These are phyloP conservation scores for Metschnikowia colocasiae DNA, from an alignment of 805 yeast genomes.

Conservation along the genomic window DNA sequence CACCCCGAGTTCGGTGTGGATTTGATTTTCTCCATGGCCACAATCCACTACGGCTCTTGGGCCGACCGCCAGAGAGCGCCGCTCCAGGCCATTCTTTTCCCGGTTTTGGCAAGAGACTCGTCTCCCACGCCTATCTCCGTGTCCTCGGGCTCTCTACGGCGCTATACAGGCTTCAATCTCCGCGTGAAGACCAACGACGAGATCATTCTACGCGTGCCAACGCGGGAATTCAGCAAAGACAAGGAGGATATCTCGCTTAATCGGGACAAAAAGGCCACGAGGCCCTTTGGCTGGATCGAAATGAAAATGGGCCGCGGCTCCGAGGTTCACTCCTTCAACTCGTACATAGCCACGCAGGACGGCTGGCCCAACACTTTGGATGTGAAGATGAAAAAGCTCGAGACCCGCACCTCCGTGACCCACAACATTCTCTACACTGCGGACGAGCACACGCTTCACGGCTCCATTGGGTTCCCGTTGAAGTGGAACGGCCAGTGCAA, in stretches of 20 bases:
- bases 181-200: slow-evolving; percentile 62
- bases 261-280: slow-evolving; percentile 12
- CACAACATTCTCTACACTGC: slow-evolving; percentile 76
- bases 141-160: slow-evolving; percentile 50
- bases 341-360: slow-evolving; percentile 51
- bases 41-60: slow-evolving; percentile 92
- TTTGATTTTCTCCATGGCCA: slow-evolving; percentile 54
- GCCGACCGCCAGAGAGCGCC: slow-evolving; percentile 78
- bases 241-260: slow-evolving; percentile 20
- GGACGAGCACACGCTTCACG: slow-evolving; percentile 49
- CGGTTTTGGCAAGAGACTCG: slow-evolving; percentile 59
- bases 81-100: slow-evolving; percentile 64
- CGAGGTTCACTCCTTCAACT: slow-evolving; percentile 41
- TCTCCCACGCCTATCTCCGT: slow-evolving; percentile 21
- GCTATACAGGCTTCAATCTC: slow-evolving; percentile 53
- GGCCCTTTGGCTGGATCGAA: slow-evolving; percentile 91
- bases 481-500: slow-evolving; percentile 76
- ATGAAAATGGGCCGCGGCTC: slow-evolving; percentile 57
- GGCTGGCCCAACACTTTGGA: slow-evolving; percentile 54
- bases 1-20: slow-evolving; percentile 51
- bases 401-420: slow-evolving; percentile 77
- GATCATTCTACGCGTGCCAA: slow-evolving; percentile 68
- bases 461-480: slow-evolving; percentile 66
- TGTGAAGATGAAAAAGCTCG: slow-evolving; percentile 50
- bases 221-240: slow-evolving; percentile 81